Evolutionary conservation across 1,284 basidiomycete genomes (phyloP), one percentile per base, ranked within the genome.

Genomic region (Pseudomicrostroma phylloplanum): DNA sequence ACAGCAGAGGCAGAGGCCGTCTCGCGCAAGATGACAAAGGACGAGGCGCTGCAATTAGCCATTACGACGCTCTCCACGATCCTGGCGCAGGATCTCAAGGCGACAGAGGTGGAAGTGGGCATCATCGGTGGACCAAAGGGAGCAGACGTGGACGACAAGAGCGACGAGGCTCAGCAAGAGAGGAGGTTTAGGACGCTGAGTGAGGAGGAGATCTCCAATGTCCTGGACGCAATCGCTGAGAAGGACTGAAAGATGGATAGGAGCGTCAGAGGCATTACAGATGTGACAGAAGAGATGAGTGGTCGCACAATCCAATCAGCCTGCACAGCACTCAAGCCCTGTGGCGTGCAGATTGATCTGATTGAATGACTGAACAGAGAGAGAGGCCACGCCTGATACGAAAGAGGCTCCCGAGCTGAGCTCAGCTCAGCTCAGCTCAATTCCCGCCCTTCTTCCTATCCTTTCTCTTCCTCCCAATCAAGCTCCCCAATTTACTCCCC

Each of bases 21-120:
- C 58, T 63, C 68, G 3, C 56, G 68, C 9, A 68, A 66, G 19
- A 55, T 79, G 23, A 58, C 58, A 11, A 58, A 65, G 19, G 69
- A 80, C 36, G 75, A 73, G 11, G 72, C 71, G 8, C 64, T 78
- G 23, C 78, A 97, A 89, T 86, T 96, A 81, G 94, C 94, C 0
- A 92, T 99, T 65, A 91, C 94, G 80, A 89, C 89, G 15, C 88
- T 99, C 80, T 91, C 91, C 41, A 91, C 88, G 88, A 97, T 61
- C 88, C 92, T 80, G 7, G 88, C 91, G 39, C 96, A 93, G 23
- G 96, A 98, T 80, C 92, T 93, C 83, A 97, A 97, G 78, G 77
- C 81, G 17, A 71, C 68, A 19, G 84, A 85, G 71, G 81, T 85
- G 56, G 83, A 85, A 72, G 80, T 85, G 55, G 84, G 82, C 15